Base-by-base conservation (phyloP, 2,329 filamentous ascomycete species). In the Botryosphaeria dothidea region DNA sequence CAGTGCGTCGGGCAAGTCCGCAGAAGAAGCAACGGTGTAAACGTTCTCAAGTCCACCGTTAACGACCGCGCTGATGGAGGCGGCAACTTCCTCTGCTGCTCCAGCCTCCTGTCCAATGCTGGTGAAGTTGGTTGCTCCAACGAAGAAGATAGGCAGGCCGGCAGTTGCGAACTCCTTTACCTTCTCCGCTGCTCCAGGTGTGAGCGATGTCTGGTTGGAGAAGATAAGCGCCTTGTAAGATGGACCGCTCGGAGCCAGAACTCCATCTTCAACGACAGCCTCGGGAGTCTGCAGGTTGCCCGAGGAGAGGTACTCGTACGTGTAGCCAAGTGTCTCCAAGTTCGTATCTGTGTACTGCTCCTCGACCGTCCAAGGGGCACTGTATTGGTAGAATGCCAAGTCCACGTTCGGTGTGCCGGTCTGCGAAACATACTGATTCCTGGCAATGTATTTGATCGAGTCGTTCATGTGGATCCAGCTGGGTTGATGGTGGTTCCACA, bases 241-340 rank as follows among this genome's bases (percentile, higher is more conserved):
- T 41, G 78, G 81, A 1, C 54, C 38, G 17, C 7, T 45, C 0
- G 80, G 77, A 0, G 78, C 81, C 2, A 85, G 73, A 3, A 74
- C 65, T 0, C 71, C 71, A 31, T 78, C 66, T 3, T 64, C 36
- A 0, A 84, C 80, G 2, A 68, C 65, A 0, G 81, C 81, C 9
- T 76, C 65, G 0, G 76, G 72, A 0, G 80, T 75, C 1, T 63
- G 71, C 29, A 85, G 77, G 61, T 83, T 83, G 17, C 80, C 78
- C 0, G 82, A 78, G 2, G 74, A 75, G 0, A 84, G 71, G 65
- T 84, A 84, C 13, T 79, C 77, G 66, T 82, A 83, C 0, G 78
- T 74, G 66, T 74, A 81, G 0, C 79, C 68, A 2, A 65, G 64
- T 13, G 66, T 41, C 13, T 69, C 65, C n/a, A 71, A 63, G 31